phyloP scores from a whole-genome alignment of 805 yeast genomes.

The Metschnikowia lunata region DNA sequence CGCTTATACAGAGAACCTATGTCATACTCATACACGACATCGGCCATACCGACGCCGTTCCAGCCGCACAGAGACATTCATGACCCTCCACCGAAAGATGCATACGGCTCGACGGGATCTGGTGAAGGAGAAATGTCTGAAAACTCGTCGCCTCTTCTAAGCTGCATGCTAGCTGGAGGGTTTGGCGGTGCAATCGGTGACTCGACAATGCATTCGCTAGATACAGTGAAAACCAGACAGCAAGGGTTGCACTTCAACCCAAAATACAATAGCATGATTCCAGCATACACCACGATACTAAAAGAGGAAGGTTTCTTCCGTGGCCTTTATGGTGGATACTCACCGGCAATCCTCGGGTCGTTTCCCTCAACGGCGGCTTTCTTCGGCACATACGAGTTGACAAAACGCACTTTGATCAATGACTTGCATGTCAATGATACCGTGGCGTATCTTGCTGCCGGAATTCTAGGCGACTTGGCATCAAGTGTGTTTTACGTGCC shows the following conservation, averaged over 20 bases:
- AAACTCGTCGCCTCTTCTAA: conserved; percentile 41
- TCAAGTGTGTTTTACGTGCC: conserved; percentile 91
- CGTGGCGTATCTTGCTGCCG: conserved; percentile 73
- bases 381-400: conserved; percentile 82
- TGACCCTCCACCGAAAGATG: conserved; percentile 1
- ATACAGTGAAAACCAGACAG: conserved; percentile 94
- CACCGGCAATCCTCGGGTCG: conserved; percentile 88
- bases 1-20: background rate
- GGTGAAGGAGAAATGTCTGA: conserved; percentile 1
- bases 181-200: conserved; percentile 94
- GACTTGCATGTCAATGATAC: conserved; percentile 71
- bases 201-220: conserved; percentile 89
- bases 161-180: conserved; percentile 85
- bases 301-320: conserved; percentile 77
- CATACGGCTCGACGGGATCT: conserved; percentile 1
- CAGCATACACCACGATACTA: conserved; percentile 73
- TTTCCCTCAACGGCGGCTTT: conserved; percentile 94
- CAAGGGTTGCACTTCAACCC: conserved; percentile 78
- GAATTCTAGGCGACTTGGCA: conserved; percentile 90
- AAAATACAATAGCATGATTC: conserved; percentile 70
- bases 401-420: conserved; percentile 67
- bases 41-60: conserved; percentile 20
- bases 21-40: conserved; percentile 16
- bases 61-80: conserved; percentile 14
- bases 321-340: conserved; percentile 90